Evolutionary conservation across 1,284 basidiomycete genomes (phyloP).

Genomic region (Afroboletus lepidellus): DNA sequence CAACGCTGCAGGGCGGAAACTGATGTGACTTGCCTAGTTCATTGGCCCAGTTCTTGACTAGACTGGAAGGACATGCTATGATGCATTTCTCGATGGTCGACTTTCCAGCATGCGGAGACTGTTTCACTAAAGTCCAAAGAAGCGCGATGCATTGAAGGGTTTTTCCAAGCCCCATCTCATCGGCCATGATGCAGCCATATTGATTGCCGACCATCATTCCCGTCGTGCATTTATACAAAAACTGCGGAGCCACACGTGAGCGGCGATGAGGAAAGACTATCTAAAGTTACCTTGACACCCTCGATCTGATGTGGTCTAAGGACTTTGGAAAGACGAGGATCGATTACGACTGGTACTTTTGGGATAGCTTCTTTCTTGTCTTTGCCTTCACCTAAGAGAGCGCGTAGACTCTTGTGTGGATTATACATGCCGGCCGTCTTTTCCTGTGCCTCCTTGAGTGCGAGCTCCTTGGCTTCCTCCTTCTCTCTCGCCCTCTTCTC

Average conservation of each 20-base stretch:
- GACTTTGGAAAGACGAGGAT: slow-evolving; percentile 84
- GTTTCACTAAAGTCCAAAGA: slow-evolving; percentile 96
- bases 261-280: background rate
- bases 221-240: slow-evolving; percentile 93
- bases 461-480: slow-evolving; percentile 65
- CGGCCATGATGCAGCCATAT: slow-evolving; percentile 98
- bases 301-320: slow-evolving; percentile 97
- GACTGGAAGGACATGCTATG: slow-evolving; percentile 94
- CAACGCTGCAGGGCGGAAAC: background rate
- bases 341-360: slow-evolving; percentile 97
- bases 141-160: slow-evolving; percentile 97
- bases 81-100: slow-evolving; percentile 96
- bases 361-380: slow-evolving; percentile 64
- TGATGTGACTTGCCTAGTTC: slow-evolving; percentile 71
- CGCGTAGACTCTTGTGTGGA: slow-evolving; percentile 89
- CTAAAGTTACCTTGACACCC: slow-evolving; percentile 81
- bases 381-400: slow-evolving; percentile 76
- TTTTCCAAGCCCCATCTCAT: slow-evolving; percentile 98
- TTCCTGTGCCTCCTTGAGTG: slow-evolving; percentile 62
- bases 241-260: slow-evolving; percentile 47
- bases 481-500: slow-evolving; percentile 70
- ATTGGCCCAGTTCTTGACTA: slow-evolving; percentile 99
- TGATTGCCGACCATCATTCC: slow-evolving; percentile 92
- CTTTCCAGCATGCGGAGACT: slow-evolving; percentile 87
- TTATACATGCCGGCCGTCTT: slow-evolving; percentile 74